Conservation (phyloP, 1,284 basidiomycete species). For the Malassezia psittaci region DNA sequence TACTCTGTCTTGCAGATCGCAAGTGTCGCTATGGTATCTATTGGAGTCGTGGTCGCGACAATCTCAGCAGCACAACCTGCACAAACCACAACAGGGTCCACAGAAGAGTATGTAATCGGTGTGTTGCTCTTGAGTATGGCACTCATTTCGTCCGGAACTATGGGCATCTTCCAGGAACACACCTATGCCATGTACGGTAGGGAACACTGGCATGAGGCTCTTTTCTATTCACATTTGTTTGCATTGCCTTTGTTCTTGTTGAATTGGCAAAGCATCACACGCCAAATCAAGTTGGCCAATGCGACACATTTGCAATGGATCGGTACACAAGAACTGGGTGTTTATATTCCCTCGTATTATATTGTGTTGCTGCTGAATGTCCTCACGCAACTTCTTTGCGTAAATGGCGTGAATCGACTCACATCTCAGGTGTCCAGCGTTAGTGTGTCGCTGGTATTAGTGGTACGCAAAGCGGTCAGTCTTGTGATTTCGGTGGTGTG, state of each 20-base stretch:
- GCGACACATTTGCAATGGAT: conserved; percentile 27
- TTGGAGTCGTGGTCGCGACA: conserved; percentile 73
- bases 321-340: conserved; percentile 16
- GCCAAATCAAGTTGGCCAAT: conserved; percentile 25
- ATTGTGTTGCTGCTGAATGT: conserved; percentile 63
- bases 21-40: conserved; percentile 68
- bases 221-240: conserved; percentile 66
- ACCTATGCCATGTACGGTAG: conserved; percentile 62
- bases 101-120: conserved; percentile 58
- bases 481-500: conserved; percentile 63
- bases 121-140: conserved; percentile 66
- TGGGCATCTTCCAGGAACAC: conserved; percentile 76
- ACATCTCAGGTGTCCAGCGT: conserved; percentile 64
- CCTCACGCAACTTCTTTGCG: conserved; percentile 73
- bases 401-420: conserved; percentile 78
- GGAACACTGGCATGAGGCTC: conserved; percentile 70
- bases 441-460: conserved; percentile 76
- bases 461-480: conserved; percentile 77
- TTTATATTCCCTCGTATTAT: conserved; percentile 57
- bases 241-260: conserved; percentile 62
- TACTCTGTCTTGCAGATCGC: conserved; percentile 31
- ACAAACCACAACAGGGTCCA: conserved; percentile 8
- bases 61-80: conserved; percentile 49
- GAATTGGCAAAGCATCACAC: conserved; percentile 1
- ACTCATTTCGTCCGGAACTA: conserved; percentile 66